A percentile compares a stretch with the other conserved stretches of the same genome.
Conservation (phyloP, 331 rosid genomes). For the Erythrophleum ivorense region DNA sequence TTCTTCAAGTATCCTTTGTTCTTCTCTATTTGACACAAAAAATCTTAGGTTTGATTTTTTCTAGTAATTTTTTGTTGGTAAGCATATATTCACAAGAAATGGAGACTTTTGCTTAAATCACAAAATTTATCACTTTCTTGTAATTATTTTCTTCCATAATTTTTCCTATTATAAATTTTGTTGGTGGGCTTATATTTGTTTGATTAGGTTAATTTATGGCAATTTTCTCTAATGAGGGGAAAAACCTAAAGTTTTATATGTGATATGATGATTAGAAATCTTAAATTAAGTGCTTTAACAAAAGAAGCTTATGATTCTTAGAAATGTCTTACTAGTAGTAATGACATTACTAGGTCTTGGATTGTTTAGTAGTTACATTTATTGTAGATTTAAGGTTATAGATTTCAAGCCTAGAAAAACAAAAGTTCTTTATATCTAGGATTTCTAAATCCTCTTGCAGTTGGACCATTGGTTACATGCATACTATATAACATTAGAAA, state of each 20-base stretch:
- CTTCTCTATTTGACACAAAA: too few species aligned
- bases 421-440: too few species aligned
- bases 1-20: too few species aligned
- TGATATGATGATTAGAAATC: neutral
- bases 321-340: neutral
- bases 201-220: neutral
- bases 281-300: neutral
- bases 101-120: constrained; percentile 38
- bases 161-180: neutral
- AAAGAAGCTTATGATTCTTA: neutral
- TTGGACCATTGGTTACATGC: neutral
- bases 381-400: neutral
- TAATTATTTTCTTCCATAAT: neutral
- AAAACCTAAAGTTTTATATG: neutral
- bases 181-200: constrained; percentile 6
- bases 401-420: neutral
- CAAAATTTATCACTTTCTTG: constrained; percentile 4
- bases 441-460: neutral
- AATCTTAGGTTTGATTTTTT: too few species aligned
- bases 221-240: neutral
- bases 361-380: neutral
- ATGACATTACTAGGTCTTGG: neutral
- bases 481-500: neutral
- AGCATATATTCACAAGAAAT: constrained; percentile 26
- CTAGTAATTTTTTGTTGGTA: too few species aligned